Base-by-base conservation (phyloP, 192 early-diverging fungal genomes). In the Entophlyctis helioformis region DNA sequence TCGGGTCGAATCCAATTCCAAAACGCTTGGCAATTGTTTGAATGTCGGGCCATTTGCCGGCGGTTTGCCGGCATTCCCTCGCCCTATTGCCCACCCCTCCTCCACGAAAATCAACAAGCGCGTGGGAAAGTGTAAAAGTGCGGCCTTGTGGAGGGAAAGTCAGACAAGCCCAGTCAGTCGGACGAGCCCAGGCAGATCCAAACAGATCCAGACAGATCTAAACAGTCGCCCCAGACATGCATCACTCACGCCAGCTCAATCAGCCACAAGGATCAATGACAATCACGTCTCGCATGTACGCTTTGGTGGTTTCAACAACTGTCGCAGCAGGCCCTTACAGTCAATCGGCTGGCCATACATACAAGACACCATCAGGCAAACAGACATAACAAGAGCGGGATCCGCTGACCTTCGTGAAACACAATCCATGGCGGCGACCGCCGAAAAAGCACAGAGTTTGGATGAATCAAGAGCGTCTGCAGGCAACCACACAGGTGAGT, bases 211-310 rank as follows among this genome's bases (percentile, higher is more conserved):
- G n/a, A n/a, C 4, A 5, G 1, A 16, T n/a, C 3, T 33, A 4
- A 6, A 31, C 15, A 24, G 26, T n/a, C n/a, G 39, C n/a, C 11
- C 39, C 36, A 2, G 15, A 37, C n/a, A 39, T 6, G 1, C 16
- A 3, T n/a, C 16, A 48, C 48, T 50, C 40, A 50, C n/a, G 69
- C 69, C 26, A 75, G 18, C 39, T 75, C 72, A 4, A 59, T 54
- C 41, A 72, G 42, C 72, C 72, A 75, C 5, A 46, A 5, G 68
- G 60, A n/a, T 71, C 66, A 39, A 71, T 55, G 13, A 66, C 69
- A 1, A 54, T 52, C 10, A 75, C 38, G 35, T 66, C 66, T 12
- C 63, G 46, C 47, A 75, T 66, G 35, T 54, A 70, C 8, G 44
- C 42, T 33, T 61, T 64, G 12, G 54, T 68, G 7, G 69, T 69